Percentiles rank a stretch among this genome's conserved stretches.
These are phyloP conservation scores for Dujonia santamariae DNA, from an alignment of 1,139 yeast genomes.

Conservation along the genomic window DNA sequence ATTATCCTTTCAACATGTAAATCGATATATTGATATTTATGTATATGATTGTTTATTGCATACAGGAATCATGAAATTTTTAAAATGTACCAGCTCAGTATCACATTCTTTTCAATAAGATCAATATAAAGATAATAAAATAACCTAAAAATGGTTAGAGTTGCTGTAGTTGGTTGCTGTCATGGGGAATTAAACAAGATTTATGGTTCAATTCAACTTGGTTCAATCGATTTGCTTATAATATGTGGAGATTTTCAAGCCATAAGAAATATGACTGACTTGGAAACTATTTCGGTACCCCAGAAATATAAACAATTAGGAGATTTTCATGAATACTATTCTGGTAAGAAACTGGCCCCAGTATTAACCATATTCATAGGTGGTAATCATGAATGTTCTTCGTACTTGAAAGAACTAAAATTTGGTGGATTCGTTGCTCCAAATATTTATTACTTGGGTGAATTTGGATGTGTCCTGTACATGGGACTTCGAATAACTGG, in stretches of 20 bases:
- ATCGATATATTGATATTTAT: too few relatives aligned
- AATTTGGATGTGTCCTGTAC: constrained; percentile 69
- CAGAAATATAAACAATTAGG: constrained; percentile 58
- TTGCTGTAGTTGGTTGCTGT: constrained; percentile 91
- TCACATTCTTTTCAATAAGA: too few relatives aligned
- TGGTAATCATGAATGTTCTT: constrained; percentile 92
- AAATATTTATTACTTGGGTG: constrained; percentile 85
- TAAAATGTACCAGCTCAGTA: too few relatives aligned
- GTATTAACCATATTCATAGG: constrained; percentile 81
- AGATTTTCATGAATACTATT: constrained; percentile 74
- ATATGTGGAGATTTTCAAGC: constrained; percentile 90
- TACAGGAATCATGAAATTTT: too few relatives aligned
- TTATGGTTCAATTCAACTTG: constrained; percentile 35
- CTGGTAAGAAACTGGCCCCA: constrained; percentile 63
- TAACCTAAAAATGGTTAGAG: constrained; percentile 12
- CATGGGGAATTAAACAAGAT: constrained; percentile 77
- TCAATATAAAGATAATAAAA: too few relatives aligned
- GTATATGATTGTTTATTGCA: too few relatives aligned
- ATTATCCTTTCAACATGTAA: too few relatives aligned
- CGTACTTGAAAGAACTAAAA: constrained; percentile 67
- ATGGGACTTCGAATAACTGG: constrained; percentile 78
- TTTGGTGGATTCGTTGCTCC: constrained; percentile 96
- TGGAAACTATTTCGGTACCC: constrained; percentile 64
- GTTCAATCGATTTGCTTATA: constrained; percentile 58
- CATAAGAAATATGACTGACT: constrained; percentile 59